phyloP scores from a whole-genome alignment of 805 yeast genomes.

The Debaryomyces tyrocola region DNA sequence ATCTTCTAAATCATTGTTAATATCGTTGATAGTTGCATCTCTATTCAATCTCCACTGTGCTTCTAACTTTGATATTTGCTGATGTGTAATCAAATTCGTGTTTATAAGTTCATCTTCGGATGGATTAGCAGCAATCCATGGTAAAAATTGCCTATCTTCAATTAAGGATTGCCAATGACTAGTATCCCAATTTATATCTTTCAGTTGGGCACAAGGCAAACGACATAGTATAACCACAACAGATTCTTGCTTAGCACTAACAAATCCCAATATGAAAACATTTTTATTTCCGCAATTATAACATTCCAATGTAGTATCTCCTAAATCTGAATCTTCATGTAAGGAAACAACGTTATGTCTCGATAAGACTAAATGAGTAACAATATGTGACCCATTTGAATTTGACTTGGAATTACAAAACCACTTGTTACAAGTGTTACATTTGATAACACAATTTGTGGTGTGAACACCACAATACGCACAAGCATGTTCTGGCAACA shows the following conservation, averaged over 20 bases:
- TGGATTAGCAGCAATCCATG: slow-evolving; percentile 81
- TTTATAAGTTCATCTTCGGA: slow-evolving; percentile 58
- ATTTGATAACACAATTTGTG: slow-evolving; percentile 67
- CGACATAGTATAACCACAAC: slow-evolving; percentile 87
- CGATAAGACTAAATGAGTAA: slow-evolving; percentile 80
- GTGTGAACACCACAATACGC: slow-evolving; percentile 74
- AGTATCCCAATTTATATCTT: slow-evolving; percentile 83
- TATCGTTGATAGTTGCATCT: slow-evolving; percentile 69
- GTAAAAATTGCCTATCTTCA: slow-evolving; percentile 70
- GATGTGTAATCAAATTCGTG: slow-evolving; percentile 55
- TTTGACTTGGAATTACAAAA: slow-evolving; percentile 74
- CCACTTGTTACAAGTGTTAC: slow-evolving; percentile 80
- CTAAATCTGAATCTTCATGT: slow-evolving; percentile 79
- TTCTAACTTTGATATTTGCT: slow-evolving; percentile 72
- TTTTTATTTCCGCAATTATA: slow-evolving; percentile 85
- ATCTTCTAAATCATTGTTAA: slow-evolving; percentile 47
- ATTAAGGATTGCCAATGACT: slow-evolving; percentile 85
- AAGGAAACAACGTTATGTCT: slow-evolving; percentile 72
- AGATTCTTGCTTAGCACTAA: slow-evolving; percentile 81
- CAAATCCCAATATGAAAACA: slow-evolving; percentile 80
- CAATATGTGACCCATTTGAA: slow-evolving; percentile 71
- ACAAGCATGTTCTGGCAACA: slow-evolving; percentile 35
- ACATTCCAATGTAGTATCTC: slow-evolving; percentile 87
- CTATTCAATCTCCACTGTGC: slow-evolving; percentile 77
- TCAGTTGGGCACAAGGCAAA: slow-evolving; percentile 78